Base-by-base conservation (phyloP, 352 stramenopile genomes). In the Phytophthora megakarya region DNA sequence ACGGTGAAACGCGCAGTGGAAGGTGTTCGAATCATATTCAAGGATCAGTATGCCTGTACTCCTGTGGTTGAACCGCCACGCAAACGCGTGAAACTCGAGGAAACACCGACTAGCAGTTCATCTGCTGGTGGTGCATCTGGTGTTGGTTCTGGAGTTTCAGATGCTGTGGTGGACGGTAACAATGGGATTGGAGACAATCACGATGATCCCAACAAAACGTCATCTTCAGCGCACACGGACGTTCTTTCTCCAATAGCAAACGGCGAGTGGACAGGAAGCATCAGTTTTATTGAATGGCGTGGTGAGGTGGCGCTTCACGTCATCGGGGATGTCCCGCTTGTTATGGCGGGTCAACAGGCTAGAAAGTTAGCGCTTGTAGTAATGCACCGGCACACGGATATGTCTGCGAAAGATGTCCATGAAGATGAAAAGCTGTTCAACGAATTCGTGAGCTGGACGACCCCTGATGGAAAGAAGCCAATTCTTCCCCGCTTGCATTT, bases 251-350 rank as follows among this genome's bases (percentile, higher is more conserved):
- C 80, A 1, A 64, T 93, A 1, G 48, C 75, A n/a, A 78, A 82
- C 38, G 80, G 83, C 1, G 81, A 93, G 45, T 96, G 85, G 87
- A 65, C 76, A 0, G 85, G 84, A 21, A 93, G 80, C 53, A 79
- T 96, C 48, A 93, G 85, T 45, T 96, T 94, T 40, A 90, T 93
- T 43, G 87, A 96, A 67, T 96, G 87, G 85, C 80, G 82, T 25
- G 72, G 70, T n/a, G 74, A 90, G 72, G 79, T 96, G 23, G 82
- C 85, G 3, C 68, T 96, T 10, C 81, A 93, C 45, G 72, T 94
- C 6, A 72, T 90, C 15, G 86, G 84, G 0, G 83, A 93, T 56
- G 84, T 72, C 5, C 84, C 87, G 18, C 74, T 96, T 0, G 79
- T 96, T 9, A 93, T 96, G 85, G 80, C 67, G 8, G 84, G 82